Evolutionary conservation across 768 basidiomycete genomes (phyloP).

Genomic region (Rhodotorula paludigena): DNA sequence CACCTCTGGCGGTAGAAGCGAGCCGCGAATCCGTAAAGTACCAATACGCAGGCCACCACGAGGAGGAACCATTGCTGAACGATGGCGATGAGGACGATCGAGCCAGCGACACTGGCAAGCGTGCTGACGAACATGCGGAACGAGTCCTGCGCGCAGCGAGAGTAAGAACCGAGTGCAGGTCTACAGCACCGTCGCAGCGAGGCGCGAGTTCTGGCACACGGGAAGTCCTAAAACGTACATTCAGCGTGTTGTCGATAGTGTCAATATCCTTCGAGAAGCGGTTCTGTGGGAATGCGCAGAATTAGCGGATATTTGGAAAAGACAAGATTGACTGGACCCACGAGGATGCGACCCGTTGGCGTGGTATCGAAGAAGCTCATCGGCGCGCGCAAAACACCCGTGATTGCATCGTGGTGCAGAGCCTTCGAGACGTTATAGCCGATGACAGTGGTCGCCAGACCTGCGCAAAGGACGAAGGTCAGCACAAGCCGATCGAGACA

Average conservation of each 20-base stretch:
- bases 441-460: constrained; percentile 53
- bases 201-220: too few relatives aligned
- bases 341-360: constrained; percentile 47
- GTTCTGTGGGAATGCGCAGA: too few relatives aligned
- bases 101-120: constrained; percentile 49
- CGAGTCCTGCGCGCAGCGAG: too few relatives aligned
- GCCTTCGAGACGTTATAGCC: constrained; percentile 71
- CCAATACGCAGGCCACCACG: constrained; percentile 18
- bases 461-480: constrained; percentile 5
- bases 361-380: constrained; percentile 82
- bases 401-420: constrained; percentile 62
- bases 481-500: background rate
- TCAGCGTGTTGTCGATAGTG: constrained; percentile 65
- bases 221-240: too few relatives aligned
- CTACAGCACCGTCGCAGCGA: too few relatives aligned
- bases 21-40: constrained; percentile 65
- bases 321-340: background rate
- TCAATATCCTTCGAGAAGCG: constrained; percentile 57
- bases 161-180: too few relatives aligned
- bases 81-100: constrained; percentile 37
- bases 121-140: constrained; percentile 68
- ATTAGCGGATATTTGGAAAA: too few relatives aligned
- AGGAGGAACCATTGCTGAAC: constrained; percentile 24
- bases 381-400: constrained; percentile 72
- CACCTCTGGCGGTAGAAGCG: constrained; percentile 62